Conservation (phyloP, 2,329 filamentous ascomycete species). For the Seiridium unicorne region DNA sequence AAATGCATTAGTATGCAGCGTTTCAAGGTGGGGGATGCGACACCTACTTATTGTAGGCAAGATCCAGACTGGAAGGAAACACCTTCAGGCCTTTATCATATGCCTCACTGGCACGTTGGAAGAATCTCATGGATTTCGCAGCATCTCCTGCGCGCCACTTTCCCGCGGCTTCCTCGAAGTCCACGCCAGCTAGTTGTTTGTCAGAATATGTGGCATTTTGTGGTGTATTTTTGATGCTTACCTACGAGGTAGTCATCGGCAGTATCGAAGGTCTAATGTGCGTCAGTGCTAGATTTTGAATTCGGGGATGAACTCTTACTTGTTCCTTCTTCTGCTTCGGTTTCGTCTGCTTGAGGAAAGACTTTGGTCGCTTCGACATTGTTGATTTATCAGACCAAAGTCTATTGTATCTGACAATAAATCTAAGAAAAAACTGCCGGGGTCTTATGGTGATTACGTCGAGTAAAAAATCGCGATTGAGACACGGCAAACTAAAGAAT, state of each 20-base stretch:
- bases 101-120: constrained; percentile 62
- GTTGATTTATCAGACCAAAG: neutral
- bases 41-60: constrained; percentile 71
- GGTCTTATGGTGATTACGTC: neutral
- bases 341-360: constrained; percentile 17
- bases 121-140: constrained; percentile 55
- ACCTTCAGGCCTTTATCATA: constrained; percentile 63
- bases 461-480: neutral
- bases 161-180: constrained; percentile 68
- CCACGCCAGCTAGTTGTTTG: constrained; percentile 53
- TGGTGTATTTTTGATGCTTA: constrained; percentile 22
- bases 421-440: neutral
- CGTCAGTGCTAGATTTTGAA: constrained; percentile 7
- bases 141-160: constrained; percentile 74
- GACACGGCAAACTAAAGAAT: neutral
- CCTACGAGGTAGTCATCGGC: constrained; percentile 68
- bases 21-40: neutral
- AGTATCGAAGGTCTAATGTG: constrained; percentile 49
- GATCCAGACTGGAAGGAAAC: constrained; percentile 63
- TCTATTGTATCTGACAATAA: neutral
- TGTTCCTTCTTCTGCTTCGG: constrained; percentile 19
- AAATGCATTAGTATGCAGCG: neutral
- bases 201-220: neutral
- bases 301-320: neutral
- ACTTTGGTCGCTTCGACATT: constrained; percentile 12